phyloP scores from a whole-genome alignment of 2,329 filamentous ascomycete species.

The Colletotrichum sp. region DNA sequence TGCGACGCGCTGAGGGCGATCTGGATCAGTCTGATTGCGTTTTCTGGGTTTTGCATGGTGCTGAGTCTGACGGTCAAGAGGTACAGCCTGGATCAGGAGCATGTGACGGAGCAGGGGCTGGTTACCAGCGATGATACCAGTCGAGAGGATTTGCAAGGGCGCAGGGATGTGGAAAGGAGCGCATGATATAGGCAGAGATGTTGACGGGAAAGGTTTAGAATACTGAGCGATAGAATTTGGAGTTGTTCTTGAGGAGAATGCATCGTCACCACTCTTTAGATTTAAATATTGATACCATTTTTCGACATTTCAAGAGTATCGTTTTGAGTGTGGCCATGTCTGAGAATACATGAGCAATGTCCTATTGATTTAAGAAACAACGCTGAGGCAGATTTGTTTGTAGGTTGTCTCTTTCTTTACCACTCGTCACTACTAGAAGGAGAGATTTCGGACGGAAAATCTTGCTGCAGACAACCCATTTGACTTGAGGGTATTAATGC shows the following conservation, averaged over 20 bases:
- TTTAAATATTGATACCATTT: not conserved
- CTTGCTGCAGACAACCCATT: not conserved
- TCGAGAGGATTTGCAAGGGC: not conserved
- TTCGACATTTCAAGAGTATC: not conserved
- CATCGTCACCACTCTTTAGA: not conserved
- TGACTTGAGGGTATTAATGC: accelerated
- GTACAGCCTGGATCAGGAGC: slow-evolving; percentile 35
- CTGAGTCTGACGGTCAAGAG: slow-evolving; percentile 34
- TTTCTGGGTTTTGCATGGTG: slow-evolving; percentile 32
- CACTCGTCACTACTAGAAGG: not conserved
- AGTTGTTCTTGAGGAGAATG: not conserved
- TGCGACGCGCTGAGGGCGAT: slow-evolving; percentile 35
- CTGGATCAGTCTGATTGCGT: slow-evolving; percentile 35
- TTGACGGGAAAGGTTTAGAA: too few species aligned
- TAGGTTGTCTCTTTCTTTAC: not conserved
- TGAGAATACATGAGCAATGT: not conserved
- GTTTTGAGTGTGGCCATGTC: not conserved
- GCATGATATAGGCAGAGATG: not conserved
- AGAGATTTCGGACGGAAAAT: not conserved
- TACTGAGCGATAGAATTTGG: not conserved
- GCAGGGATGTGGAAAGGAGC: not conserved
- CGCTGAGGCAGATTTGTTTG: not conserved
- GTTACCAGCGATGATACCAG: slow-evolving; percentile 17
- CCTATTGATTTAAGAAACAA: not conserved
- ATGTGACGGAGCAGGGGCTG: slow-evolving; percentile 31